Conservation (phyloP, 2,329 filamentous ascomycete species). For the Tolypocladium paradoxum region DNA sequence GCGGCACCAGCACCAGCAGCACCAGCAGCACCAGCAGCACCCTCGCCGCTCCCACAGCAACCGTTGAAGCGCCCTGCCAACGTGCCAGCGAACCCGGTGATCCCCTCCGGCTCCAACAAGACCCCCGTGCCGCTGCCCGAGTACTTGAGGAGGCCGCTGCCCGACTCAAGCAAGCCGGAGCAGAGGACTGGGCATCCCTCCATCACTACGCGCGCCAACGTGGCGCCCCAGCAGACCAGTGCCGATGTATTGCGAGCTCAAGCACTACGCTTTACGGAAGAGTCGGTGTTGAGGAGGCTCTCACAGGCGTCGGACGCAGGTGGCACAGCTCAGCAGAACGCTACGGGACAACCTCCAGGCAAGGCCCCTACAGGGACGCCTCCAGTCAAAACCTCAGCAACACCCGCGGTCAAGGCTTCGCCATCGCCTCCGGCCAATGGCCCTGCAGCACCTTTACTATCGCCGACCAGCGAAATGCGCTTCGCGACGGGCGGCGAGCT, state of each 20-base stretch:
- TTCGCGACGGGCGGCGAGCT: neutral
- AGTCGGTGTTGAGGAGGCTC: conserved; percentile 6
- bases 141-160: neutral
- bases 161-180: neutral
- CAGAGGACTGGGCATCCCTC: neutral
- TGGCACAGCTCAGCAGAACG: neutral
- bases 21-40: neutral
- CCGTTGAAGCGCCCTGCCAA: neutral
- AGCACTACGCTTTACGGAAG: conserved; percentile 12
- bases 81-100: neutral
- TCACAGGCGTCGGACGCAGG: neutral
- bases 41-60: neutral
- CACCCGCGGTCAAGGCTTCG: too few species aligned
- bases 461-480: neutral
- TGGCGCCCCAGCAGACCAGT: neutral
- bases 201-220: neutral
- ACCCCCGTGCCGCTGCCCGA: conserved; percentile 5
- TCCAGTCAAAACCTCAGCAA: neutral
- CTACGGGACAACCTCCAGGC: neutral
- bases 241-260: neutral
- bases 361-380: neutral
- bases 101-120: neutral
- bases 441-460: too few species aligned
- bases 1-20: neutral
- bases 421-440: too few species aligned